Evolutionary conservation across 345 rosid genomes (phyloP).

Genomic region (Durio zibethinus): DNA sequence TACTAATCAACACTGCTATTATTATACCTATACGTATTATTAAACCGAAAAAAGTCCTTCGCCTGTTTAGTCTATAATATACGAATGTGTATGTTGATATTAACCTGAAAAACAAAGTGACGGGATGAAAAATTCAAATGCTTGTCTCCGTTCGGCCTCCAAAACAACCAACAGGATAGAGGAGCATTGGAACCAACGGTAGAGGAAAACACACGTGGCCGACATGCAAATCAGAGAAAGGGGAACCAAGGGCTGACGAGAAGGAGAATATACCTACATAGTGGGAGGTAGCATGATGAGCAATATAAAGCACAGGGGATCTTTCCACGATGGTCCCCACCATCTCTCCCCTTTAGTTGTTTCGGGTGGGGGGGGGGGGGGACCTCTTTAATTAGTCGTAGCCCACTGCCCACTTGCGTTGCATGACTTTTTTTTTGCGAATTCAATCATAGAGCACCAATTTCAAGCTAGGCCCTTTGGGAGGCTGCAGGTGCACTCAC

Average conservation of each 20-base stretch:
- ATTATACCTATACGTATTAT: no score
- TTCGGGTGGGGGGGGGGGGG: not conserved
- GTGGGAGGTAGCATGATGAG: constrained; percentile 52
- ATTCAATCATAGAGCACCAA: constrained; percentile 36
- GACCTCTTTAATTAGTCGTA: not conserved
- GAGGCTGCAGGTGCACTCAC: not conserved
- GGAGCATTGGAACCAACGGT: no score
- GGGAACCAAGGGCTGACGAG: not conserved
- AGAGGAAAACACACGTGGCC: constrained; percentile 45
- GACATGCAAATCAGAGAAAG: constrained; percentile 44
- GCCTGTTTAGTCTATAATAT: no score
- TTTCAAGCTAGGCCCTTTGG: constrained; percentile 12
- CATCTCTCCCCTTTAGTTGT: not conserved
- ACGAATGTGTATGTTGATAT: no score
- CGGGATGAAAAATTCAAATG: no score
- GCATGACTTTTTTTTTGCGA: not conserved
- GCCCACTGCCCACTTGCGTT: constrained; percentile 27
- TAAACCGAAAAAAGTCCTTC: no score
- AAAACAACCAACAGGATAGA: no score
- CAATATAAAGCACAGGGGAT: constrained; percentile 25
- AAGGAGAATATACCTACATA: constrained; percentile 35
- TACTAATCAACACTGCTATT: no score
- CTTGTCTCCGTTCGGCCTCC: no score
- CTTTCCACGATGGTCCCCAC: constrained; percentile 35
- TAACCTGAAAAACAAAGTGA: no score